Conservation (phyloP, 805 yeast species). For the Ogataea angusta region DNA sequence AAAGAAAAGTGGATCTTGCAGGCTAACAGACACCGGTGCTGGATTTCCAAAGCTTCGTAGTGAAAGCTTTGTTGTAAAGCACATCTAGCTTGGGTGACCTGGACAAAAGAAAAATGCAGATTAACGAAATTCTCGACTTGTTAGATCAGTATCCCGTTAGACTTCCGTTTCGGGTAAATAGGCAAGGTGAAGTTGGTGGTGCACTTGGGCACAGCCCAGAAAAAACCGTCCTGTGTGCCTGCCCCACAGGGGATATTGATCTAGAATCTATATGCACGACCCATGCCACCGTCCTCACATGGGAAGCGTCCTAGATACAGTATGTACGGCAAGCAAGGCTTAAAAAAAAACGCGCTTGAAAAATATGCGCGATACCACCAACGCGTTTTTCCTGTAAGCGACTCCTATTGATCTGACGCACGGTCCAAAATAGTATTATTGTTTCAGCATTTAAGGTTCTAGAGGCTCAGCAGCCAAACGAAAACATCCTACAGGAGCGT, state of each 20-base stretch:
- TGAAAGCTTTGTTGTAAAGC: too few species aligned
- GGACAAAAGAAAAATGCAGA: neutral
- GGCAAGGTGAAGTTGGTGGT: neutral
- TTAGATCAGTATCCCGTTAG: neutral
- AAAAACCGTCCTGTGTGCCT: neutral
- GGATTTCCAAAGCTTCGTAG: too few species aligned
- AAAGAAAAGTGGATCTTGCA: neutral
- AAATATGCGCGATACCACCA: neutral
- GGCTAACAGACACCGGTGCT: neutral
- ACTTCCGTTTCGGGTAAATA: neutral
- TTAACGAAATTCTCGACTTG: neutral
- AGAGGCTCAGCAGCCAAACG: neutral
- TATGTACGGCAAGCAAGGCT: neutral
- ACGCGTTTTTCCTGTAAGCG: slow-evolving; percentile 4
- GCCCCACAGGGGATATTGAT: neutral
- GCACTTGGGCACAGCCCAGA: neutral
- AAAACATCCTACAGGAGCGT: slow-evolving; percentile 3
- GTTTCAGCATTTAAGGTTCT: neutral
- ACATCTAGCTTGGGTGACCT: neutral
- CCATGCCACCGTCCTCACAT: neutral
- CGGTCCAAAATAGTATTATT: neutral
- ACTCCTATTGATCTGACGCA: slow-evolving; percentile 3
- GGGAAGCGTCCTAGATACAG: neutral
- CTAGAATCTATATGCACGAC: neutral
- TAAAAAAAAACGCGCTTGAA: neutral